These are phyloP conservation scores for Wickerhamomyces ciferrii DNA, from an alignment of 805 yeast genomes.

Conservation along the genomic window DNA sequence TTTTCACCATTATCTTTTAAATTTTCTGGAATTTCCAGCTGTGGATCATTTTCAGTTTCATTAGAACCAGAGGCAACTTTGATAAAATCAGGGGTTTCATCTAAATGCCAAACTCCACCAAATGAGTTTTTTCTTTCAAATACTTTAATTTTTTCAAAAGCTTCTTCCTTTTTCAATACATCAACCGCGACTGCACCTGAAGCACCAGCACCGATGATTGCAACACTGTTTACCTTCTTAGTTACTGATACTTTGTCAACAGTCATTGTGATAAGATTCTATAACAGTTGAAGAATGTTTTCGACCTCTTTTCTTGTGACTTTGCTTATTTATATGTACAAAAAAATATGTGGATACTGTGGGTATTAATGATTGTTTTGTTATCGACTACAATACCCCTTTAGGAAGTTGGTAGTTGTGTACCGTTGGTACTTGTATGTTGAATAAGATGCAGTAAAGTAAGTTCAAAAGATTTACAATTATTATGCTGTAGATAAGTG, in stretches of 20 bases:
- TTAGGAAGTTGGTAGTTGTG: no score
- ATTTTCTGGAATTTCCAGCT: background rate
- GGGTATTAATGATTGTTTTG: no score
- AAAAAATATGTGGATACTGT: no score
- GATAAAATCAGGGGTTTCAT: background rate
- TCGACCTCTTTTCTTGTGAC: no score
- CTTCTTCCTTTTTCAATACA: slow-evolving; percentile 25
- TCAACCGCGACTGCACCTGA: slow-evolving; percentile 34
- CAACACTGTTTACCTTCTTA: background rate
- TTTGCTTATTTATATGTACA: no score
- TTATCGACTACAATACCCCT: no score
- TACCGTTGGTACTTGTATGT: no score
- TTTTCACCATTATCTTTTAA: background rate
- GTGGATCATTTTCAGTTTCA: slow-evolving; percentile 12
- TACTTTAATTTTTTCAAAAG: slow-evolving; percentile 23
- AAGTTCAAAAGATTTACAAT: no score
- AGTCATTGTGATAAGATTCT: background rate
- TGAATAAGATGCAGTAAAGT: no score
- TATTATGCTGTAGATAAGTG: no score
- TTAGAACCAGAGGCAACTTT: background rate
- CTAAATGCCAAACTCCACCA: background rate
- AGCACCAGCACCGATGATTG: slow-evolving; percentile 36
- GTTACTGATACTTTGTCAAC: background rate
- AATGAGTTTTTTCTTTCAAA: slow-evolving; percentile 15
- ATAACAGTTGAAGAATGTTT: no score